Evolutionary conservation across 768 basidiomycete genomes (phyloP), one percentile per base, ranked within the genome.

Genomic region (Hygrophorus pudorinus): DNA sequence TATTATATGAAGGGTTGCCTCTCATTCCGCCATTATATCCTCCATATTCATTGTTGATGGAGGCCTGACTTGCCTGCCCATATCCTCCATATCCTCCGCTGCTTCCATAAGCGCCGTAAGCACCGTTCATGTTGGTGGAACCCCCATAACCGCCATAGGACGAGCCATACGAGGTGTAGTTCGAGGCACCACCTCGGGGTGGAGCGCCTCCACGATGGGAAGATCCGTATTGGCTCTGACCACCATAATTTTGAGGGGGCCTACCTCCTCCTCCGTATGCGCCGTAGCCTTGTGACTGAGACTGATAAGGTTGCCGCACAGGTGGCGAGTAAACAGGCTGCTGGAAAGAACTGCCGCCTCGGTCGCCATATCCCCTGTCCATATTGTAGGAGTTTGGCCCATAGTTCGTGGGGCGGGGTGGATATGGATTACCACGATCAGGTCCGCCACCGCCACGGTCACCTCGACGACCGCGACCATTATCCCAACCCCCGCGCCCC

Each of bases 401-500:
- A 35, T 49, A 35, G 42, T 58, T 65, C 43, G 62, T 70, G 29
- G 64, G 51, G 10, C 72, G 66, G 1, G 67, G 59, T 42, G 71
- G 70, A 61, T 71, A 74, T n/a, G 66, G 65, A 47, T 72, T 72
- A 44, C 47, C 57, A 12, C 67, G 63, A 51, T 70, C 65, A 14
- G 53, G 54, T 10, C 56, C 56, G 38, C 58, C 56, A 32, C 53
- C 53, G n/a, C 24, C 24, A 24, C 24, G 24, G 24, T 24, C 24
- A 24, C 24, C 24, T 24, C 24, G 24, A 13, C 55, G 59, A 20
- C 63, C 61, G 24, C 61, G 60, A 39, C 65, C 64, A 37, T 68
- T 63, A 42, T 68, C 69, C 46, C 59, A 55, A 14, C 67, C 60
- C 6, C 75, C 75, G 30, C 78, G 70, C 33, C 72, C 71, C 46